Percentiles rank a stretch among this genome's conserved stretches.
Evolutionary conservation across 345 rosid genomes (phyloP).

Genomic region (Eucalyptus marginata): DNA sequence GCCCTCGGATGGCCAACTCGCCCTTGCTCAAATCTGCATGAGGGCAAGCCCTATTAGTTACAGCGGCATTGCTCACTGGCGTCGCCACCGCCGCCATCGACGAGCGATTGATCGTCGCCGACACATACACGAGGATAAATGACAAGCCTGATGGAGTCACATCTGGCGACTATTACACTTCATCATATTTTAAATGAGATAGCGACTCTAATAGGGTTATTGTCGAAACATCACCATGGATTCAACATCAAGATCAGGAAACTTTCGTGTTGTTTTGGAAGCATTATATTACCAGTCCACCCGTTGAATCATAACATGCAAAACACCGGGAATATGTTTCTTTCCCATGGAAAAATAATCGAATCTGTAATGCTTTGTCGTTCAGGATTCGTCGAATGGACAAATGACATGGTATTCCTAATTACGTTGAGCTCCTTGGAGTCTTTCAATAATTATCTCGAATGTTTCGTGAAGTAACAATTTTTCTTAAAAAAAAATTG

Average conservation of each 20-base stretch:
- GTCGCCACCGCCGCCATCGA: neutral
- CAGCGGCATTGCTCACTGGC: neutral
- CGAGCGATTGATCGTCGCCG: neutral
- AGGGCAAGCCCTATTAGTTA: neutral
- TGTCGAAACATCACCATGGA: neutral
- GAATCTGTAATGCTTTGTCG: neutral
- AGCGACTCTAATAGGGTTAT: neutral
- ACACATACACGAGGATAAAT: neutral
- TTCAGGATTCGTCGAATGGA: neutral
- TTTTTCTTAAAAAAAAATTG: neutral
- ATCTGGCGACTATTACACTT: rapidly evolving
- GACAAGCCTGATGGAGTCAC: neutral
- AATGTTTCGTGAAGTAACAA: neutral
- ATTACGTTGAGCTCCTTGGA: neutral
- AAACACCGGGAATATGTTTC: neutral
- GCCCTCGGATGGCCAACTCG: neutral
- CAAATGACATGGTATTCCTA: neutral
- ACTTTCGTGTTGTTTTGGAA: neutral
- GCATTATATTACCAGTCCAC: neutral
- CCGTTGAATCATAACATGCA: neutral
- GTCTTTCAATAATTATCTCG: neutral
- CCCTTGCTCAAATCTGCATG: neutral
- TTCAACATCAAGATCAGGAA: neutral
- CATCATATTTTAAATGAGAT: neutral
- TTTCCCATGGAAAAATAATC: neutral